Evolutionary conservation across 1,284 basidiomycete genomes (phyloP).

Genomic region (Sanghuangporus weigelae): DNA sequence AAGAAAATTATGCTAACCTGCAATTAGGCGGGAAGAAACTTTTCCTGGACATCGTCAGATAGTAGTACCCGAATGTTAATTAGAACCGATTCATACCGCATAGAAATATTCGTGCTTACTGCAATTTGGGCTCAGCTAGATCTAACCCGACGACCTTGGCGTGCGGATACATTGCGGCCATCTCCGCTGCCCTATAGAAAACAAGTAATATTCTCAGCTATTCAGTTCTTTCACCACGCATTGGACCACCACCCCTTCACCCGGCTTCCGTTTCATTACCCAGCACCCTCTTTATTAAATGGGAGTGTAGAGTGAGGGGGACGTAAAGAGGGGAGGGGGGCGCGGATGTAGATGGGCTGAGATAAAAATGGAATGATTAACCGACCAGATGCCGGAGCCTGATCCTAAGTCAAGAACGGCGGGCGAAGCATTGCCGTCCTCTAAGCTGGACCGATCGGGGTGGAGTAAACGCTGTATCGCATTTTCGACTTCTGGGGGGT

Average conservation of each 20-base stretch:
- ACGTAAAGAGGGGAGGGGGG: background rate
- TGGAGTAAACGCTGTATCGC: background rate
- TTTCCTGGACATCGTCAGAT: background rate
- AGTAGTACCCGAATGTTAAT: background rate
- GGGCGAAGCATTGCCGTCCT: background rate
- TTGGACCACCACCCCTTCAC: background rate
- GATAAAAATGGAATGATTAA: slow-evolving; percentile 1
- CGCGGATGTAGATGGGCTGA: background rate
- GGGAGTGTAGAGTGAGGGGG: no score
- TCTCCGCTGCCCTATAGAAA: slow-evolving; percentile 14
- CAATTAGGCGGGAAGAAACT: slow-evolving; percentile 10
- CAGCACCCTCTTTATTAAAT: background rate
- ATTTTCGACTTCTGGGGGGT: slow-evolving; percentile 12
- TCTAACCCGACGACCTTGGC: slow-evolving; percentile 14
- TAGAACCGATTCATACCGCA: background rate
- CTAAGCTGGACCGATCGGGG: background rate
- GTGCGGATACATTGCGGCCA: slow-evolving; percentile 15
- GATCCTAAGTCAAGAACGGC: slow-evolving; percentile 15
- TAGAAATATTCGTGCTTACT: background rate
- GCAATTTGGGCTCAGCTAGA: slow-evolving; percentile 11
- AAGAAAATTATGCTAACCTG: slow-evolving; percentile 4
- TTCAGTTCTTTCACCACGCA: background rate
- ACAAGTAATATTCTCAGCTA: background rate
- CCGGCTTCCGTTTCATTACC: background rate
- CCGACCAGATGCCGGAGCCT: slow-evolving; percentile 17